A percentile compares a stretch with the other conserved stretches of the same genome.
phyloP scores from a whole-genome alignment of 805 yeast species.

The Saturnispora quitensis region DNA sequence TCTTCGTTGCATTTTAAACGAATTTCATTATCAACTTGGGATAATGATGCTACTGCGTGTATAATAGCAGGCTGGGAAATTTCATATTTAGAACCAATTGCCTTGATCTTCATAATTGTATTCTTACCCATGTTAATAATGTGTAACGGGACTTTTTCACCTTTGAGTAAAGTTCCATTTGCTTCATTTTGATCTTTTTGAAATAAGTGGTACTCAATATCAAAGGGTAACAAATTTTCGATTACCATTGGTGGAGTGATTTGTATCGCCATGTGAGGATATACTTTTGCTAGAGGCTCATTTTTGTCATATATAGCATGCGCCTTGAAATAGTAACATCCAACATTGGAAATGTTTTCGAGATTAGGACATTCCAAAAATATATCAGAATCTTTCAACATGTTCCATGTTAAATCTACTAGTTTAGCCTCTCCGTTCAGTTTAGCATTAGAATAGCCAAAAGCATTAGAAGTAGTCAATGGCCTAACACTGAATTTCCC shows the following conservation, averaged over 20 bases:
- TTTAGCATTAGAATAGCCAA: constrained; percentile 57
- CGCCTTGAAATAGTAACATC: constrained; percentile 52
- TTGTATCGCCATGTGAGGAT: constrained; percentile 74
- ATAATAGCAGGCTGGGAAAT: constrained; percentile 71
- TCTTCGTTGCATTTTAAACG: constrained; percentile 42
- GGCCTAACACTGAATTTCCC: constrained; percentile 58
- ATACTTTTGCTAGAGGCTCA: constrained; percentile 66
- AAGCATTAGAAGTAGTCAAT: constrained; percentile 37
- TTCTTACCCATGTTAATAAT: constrained; percentile 53
- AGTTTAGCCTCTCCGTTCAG: constrained; percentile 13
- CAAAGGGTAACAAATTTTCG: constrained; percentile 79
- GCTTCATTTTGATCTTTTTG: constrained; percentile 68
- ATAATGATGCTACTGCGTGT: constrained; percentile 36
- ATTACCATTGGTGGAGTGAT: constrained; percentile 81
- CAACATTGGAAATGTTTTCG: constrained; percentile 27
- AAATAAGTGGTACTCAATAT: constrained; percentile 62
- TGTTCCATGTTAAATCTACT: constrained; percentile 50
- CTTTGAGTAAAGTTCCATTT: constrained; percentile 52
- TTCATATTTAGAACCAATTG: constrained; percentile 50
- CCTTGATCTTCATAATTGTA: constrained; percentile 60
- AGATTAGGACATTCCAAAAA: constrained; percentile 52
- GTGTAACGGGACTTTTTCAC: constrained; percentile 66
- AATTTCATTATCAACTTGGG: constrained; percentile 32
- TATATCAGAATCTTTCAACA: constrained; percentile 38
- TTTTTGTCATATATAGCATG: constrained; percentile 52